A percentile compares a stretch with the other conserved stretches of the same genome.
Conservation (phyloP, 2,329 filamentous ascomycete genomes). For the Fusarium setosum region DNA sequence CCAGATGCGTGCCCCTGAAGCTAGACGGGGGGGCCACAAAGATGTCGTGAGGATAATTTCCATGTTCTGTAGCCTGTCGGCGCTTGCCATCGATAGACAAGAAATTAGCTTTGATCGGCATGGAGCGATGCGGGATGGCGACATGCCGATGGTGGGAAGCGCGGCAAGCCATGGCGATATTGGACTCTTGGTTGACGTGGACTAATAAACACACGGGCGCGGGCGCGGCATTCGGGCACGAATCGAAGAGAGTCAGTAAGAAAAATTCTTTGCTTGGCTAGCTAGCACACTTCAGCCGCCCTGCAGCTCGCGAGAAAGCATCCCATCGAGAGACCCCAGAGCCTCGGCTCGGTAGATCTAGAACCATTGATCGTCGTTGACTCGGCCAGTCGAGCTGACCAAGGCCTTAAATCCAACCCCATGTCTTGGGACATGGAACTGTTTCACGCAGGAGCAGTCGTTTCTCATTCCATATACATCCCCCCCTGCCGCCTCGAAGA, state of each 20-base stretch:
- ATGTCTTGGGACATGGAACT: not conserved
- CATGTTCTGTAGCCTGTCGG: slow-evolving; percentile 3
- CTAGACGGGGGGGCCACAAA: slow-evolving; percentile 28
- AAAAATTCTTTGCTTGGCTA: not conserved
- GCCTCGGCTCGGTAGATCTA: slow-evolving; percentile 26
- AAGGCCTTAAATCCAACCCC: not conserved
- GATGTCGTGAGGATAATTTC: slow-evolving; percentile 28
- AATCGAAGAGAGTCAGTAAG: not conserved
- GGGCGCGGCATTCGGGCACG: not conserved
- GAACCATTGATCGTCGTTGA: slow-evolving; percentile 35
- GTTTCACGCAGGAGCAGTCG: not conserved
- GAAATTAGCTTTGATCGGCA: slow-evolving; percentile 29
- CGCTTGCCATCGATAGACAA: slow-evolving; percentile 32
- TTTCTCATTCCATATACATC: not conserved
- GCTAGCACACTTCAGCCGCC: not conserved
- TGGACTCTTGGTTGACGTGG: slow-evolving; percentile 17
- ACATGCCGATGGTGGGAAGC: slow-evolving; percentile 35
- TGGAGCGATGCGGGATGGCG: slow-evolving; percentile 28
- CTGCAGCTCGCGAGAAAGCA: too few species aligned
- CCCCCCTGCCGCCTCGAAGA: not conserved
- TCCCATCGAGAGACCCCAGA: slow-evolving; percentile 18
- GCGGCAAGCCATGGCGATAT: slow-evolving; percentile 20
- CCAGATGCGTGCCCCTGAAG: slow-evolving; percentile 34
- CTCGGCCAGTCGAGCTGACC: not conserved
- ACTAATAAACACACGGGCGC: not conserved